Conservation (phyloP, 139 green algal species). For the Picochlorum sp. region DNA sequence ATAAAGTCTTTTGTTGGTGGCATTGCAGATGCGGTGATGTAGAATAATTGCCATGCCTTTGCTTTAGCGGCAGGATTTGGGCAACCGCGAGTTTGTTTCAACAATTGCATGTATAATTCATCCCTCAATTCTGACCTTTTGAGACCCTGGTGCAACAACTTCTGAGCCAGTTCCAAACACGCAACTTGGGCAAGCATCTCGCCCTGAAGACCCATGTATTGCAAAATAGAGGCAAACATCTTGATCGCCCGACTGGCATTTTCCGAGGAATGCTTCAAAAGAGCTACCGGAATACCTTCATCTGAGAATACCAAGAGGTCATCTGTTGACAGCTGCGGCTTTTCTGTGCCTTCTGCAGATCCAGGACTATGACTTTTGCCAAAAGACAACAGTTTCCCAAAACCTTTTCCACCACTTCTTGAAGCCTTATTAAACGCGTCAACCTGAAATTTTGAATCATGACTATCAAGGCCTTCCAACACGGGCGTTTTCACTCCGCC, state of each 20-base stretch:
- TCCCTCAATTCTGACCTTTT: constrained; percentile 84
- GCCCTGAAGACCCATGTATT: constrained; percentile 61
- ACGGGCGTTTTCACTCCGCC: constrained; percentile 4
- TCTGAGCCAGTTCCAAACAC: constrained; percentile 64
- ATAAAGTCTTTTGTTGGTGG: constrained; percentile 85
- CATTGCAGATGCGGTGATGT: constrained; percentile 68
- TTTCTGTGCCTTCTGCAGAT: constrained; percentile 5
- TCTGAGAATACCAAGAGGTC: constrained; percentile 50
- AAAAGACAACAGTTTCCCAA: constrained; percentile 34
- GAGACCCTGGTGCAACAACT: constrained; percentile 81
- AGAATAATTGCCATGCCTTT: constrained; percentile 82
- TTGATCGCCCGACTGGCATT: constrained; percentile 73
- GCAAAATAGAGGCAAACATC: constrained; percentile 76
- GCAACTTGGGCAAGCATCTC: constrained; percentile 19
- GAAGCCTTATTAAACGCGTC: constrained; percentile 54
- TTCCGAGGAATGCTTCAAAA: constrained; percentile 76
- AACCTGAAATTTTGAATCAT: constrained; percentile 52
- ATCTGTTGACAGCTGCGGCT: constrained; percentile 32
- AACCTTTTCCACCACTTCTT: constrained; percentile 31
- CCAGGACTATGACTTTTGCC: constrained; percentile 4
- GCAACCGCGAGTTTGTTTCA: constrained; percentile 88
- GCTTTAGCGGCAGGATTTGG: constrained; percentile 19
- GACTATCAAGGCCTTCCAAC: constrained; percentile 41
- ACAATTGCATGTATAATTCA: constrained; percentile 79
- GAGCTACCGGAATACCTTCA: constrained; percentile 75